Evolutionary conservation across 2,329 filamentous ascomycete species (phyloP), one percentile per base, ranked within the genome.

Genomic region (Xylaria sp.): DNA sequence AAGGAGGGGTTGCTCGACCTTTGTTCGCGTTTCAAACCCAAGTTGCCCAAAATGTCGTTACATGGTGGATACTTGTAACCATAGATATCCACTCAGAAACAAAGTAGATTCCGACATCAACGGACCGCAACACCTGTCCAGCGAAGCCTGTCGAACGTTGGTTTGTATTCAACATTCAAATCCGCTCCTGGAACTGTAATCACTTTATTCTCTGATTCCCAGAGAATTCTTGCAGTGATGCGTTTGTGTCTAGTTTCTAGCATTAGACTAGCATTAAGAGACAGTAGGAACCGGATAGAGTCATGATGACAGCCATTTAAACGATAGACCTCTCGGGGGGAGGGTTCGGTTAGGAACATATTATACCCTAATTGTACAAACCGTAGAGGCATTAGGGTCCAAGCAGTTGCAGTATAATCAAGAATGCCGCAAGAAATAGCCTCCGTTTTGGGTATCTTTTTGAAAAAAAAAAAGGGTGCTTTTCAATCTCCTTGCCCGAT

Each of bases 391-490:
- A 34, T 34, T 34, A 34, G 11, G 29, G 29, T 34, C 29, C 29
- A 34, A 34, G 29, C 8, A 34, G 11, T 34, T 44, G 41, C 39
- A 53, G 48, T 44, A 51, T 43, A 53, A 61, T 56, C 56, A 61
- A 61, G 50, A 61, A 59, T 59, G 58, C 56, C 58, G 56, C 58
- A 59, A n/a, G 29, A 39, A 61, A 56, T 59, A 61, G 50, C 58
- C 58, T 61, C 58, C 58, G 54, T 61, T n/a, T 61, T 61, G 58
- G 58, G 58, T 61, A 61, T 61, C 58, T 56, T 61, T 61, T 50
- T 54, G 50, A 58, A 46, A 57, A 59, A 53, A 54, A 48, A 58
- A 46, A 57, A 59, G 52, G 52, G 55, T 50, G 56, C 59, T 60
- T 61, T 42, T 44, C 56, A 61, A 59, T 46, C 52, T 56, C 58